These are phyloP conservation scores for Rosa multiflora DNA, from an alignment of 306 rosid species.

Conservation along the genomic window DNA sequence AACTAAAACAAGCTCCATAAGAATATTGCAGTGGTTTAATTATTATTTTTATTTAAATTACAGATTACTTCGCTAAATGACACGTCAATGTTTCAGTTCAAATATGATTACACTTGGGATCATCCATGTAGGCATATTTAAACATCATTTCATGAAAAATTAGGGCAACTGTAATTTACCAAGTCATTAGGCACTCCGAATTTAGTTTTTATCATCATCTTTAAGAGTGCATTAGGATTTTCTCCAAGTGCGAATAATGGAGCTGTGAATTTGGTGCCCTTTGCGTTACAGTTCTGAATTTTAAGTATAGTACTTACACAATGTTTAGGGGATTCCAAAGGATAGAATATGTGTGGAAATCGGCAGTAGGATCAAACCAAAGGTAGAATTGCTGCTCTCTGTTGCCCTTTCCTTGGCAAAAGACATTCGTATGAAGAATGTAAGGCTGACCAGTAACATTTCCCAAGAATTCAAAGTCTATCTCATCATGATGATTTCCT, in stretches of 20 bases:
- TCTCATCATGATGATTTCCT: slow-evolving; percentile 38
- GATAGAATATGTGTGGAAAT: slow-evolving; percentile 42
- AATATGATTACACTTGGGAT: neutral
- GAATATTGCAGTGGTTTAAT: neutral
- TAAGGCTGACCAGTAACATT: slow-evolving; percentile 36
- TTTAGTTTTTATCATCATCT: too few relatives aligned
- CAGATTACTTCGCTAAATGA: neutral
- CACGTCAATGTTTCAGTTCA: neutral
- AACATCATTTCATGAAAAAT: too few relatives aligned
- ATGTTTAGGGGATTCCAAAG: slow-evolving; percentile 39
- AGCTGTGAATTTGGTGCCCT: neutral
- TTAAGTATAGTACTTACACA: slow-evolving; percentile 23
- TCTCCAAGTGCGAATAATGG: neutral
- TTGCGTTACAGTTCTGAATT: neutral
- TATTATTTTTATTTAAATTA: too few relatives aligned
- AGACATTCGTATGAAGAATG: slow-evolving; percentile 45
- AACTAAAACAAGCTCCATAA: neutral
- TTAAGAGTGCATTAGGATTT: neutral
- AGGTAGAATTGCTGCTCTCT: slow-evolving; percentile 39
- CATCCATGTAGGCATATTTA: too few relatives aligned
- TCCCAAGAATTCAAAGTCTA: slow-evolving; percentile 51
- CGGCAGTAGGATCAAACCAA: slow-evolving; percentile 44
- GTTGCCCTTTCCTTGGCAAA: slow-evolving; percentile 36
- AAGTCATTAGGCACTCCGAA: neutral
- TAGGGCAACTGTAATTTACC: too few relatives aligned